Conservation (phyloP, 1,139 yeast species). For the Suhomyces anneliseae region DNA sequence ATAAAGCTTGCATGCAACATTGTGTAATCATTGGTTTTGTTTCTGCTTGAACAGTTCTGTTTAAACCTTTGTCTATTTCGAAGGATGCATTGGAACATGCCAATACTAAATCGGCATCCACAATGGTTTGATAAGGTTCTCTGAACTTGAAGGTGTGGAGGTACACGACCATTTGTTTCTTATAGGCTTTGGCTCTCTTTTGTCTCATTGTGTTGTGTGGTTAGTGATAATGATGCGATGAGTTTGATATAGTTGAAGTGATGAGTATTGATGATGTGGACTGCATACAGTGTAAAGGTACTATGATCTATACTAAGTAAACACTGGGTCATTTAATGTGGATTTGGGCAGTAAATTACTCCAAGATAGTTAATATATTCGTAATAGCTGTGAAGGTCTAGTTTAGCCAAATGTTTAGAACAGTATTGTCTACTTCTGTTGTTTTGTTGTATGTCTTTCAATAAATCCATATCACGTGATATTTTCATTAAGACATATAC, state of each 20-base stretch:
- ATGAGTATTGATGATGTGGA: neutral
- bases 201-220: slow-evolving; percentile 69
- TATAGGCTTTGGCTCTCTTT: slow-evolving; percentile 90
- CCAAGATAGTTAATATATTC: too few relatives aligned
- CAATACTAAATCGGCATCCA: slow-evolving; percentile 76
- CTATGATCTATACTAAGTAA: too few relatives aligned
- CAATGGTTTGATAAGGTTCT: slow-evolving; percentile 86
- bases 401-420: too few relatives aligned
- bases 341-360: too few relatives aligned
- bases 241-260: neutral
- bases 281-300: neutral
- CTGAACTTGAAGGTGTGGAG: slow-evolving; percentile 86
- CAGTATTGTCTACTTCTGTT: too few relatives aligned
- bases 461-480: too few relatives aligned
- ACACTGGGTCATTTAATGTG: too few relatives aligned
- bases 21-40: slow-evolving; percentile 95
- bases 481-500: too few relatives aligned
- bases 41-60: slow-evolving; percentile 80
- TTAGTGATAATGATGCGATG: slow-evolving; percentile 7
- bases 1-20: slow-evolving; percentile 87
- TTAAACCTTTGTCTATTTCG: slow-evolving; percentile 74
- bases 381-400: too few relatives aligned
- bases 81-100: slow-evolving; percentile 66
- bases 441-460: too few relatives aligned
- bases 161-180: slow-evolving; percentile 86